These are phyloP conservation scores for Cucurbita pepo DNA, from an alignment of 306 rosid genomes.

Conservation along the genomic window DNA sequence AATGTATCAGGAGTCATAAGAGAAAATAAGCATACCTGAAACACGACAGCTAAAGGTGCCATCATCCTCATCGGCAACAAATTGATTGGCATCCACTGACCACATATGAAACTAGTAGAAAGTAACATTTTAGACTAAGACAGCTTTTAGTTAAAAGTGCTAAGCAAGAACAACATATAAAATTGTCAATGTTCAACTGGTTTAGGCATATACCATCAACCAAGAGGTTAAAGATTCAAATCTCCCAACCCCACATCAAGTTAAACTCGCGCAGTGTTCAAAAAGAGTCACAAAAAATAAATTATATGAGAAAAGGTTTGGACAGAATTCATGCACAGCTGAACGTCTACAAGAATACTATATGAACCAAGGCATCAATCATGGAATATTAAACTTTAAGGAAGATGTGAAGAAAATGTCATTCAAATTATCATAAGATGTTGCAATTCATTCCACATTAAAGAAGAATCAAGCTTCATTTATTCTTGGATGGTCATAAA, in stretches of 20 bases:
- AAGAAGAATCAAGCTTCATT: too few species aligned
- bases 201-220: neutral
- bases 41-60: slow-evolving; percentile 66
- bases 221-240: neutral
- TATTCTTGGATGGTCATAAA: too few species aligned
- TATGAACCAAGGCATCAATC: too few species aligned
- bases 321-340: neutral
- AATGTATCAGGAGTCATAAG: neutral
- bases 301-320: neutral
- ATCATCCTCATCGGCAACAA: slow-evolving; percentile 86
- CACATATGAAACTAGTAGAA: slow-evolving; percentile 49
- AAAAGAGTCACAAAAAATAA: neutral
- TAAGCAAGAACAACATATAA: neutral
- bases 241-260: neutral
- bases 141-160: neutral
- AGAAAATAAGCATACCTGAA: slow-evolving; percentile 46
- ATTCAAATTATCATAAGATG: too few species aligned
- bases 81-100: slow-evolving; percentile 73
- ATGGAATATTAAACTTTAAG: too few species aligned
- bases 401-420: too few species aligned
- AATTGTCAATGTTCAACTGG: neutral
- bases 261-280: neutral
- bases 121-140: slow-evolving; percentile 5
- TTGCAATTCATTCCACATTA: too few species aligned
- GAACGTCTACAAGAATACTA: neutral